phyloP scores from a whole-genome alignment of 495 filamentous ascomycete genomes.

The Lepraria neglecta region DNA sequence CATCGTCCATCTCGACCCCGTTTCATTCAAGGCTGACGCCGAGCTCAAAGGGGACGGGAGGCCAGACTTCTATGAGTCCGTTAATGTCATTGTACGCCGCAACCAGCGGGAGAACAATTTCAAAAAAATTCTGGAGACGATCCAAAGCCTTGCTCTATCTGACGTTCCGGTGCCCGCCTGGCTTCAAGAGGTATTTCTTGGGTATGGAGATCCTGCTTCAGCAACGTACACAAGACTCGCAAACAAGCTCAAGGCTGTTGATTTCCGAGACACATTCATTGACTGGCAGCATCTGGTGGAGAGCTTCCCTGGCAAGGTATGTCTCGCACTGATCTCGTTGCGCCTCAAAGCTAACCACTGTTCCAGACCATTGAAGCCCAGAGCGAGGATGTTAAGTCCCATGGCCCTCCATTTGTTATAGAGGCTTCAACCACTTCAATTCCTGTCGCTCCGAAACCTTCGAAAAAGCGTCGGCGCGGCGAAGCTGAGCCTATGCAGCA shows the following conservation, averaged over 20 bases:
- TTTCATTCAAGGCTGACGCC: conserved; percentile 71
- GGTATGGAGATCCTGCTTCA: conserved; percentile 84
- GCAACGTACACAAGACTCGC: conserved; percentile 79
- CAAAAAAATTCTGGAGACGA: conserved; percentile 86
- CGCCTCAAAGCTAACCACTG: conserved; percentile 22
- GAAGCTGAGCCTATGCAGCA: conserved; percentile 59
- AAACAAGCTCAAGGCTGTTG: conserved; percentile 67
- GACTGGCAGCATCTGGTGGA: conserved; percentile 92
- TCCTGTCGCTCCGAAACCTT: conserved; percentile 43
- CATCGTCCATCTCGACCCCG: conserved; percentile 74
- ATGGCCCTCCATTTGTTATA: conserved; percentile 81
- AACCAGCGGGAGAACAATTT: conserved; percentile 94
- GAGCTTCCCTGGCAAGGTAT: conserved; percentile 67
- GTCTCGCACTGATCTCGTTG: not conserved
- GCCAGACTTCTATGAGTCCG: conserved; percentile 70
- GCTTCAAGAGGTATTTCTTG: conserved; percentile 94
- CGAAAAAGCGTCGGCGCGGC: conserved; percentile 76
- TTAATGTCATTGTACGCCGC: conserved; percentile 83
- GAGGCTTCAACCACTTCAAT: conserved; percentile 45
- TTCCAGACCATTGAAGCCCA: conserved; percentile 62
- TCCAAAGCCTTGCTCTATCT: conserved; percentile 76
- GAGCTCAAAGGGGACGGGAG: conserved; percentile 57
- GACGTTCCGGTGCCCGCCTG: conserved; percentile 83
- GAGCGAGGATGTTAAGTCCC: conserved; percentile 62
- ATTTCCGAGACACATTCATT: conserved; percentile 90